Evolutionary conservation across 495 filamentous ascomycete genomes (phyloP), one percentile per base, ranked within the genome.

Genomic region (Cryomyces minteri): DNA sequence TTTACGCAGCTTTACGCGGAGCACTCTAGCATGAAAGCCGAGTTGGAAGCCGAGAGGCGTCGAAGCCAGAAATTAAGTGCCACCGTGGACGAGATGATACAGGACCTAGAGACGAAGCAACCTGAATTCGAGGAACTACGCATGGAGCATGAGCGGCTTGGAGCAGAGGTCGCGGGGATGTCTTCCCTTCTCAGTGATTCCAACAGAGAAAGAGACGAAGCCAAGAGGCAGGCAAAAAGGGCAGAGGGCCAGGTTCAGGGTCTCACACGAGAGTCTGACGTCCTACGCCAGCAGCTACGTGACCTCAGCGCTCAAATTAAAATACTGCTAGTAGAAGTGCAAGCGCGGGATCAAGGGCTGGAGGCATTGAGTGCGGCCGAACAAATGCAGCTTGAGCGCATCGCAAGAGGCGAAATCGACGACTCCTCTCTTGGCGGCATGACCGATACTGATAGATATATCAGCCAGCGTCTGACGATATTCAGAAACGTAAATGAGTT

Each of bases 261-360:
- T 7, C 69, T 79, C 5, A 67, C 74, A 37, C 76, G 75, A 11
- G 87, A 95, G 61, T 70, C 73, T 30, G 78, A 82, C 43, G 77
- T 96, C 44, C 67, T 94, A 9, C 81, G 80, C 31, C 80, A 88
- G 49, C 74, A 96, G 56, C 68, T 96, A n/a, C 77, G 90, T 29
- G 90, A 96, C 64, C 70, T 94, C 14, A 86, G 85, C 51, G 74
- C 79, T 1, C 86, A 96, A 57, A 72, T 94, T 51, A 90, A 93
- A 61, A 72, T 94, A 39, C 69, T 99, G 2, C 71, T 94, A 6
- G 72, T 86, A 54, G 88, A 93, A 58, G 69, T 84, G 31, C 77
- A 90, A 46, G 70, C 80, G 25, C 66, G 73, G 30, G 85, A 88
- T 54, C 77, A 87, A 58, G 88, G 87, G 14, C 62, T 85, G 40